These are phyloP conservation scores for Lumnitzera racemosa DNA, from an alignment of 345 rosid species.

Conservation along the genomic window DNA sequence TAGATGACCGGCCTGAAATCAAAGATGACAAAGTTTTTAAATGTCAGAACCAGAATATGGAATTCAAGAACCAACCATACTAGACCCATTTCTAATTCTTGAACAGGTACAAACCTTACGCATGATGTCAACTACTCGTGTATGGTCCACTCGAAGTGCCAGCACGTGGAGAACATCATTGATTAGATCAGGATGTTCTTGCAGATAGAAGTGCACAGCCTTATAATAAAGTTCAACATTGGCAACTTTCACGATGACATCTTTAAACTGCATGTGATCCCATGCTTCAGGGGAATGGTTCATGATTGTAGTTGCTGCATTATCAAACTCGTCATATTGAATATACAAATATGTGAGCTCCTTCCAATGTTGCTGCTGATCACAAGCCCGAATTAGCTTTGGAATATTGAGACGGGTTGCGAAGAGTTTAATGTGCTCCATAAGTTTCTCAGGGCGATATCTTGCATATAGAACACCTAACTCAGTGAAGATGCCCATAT, in stretches of 20 bases:
- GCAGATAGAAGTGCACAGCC: conserved; percentile 95
- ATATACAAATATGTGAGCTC: conserved; percentile 86
- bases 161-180: conserved; percentile 89
- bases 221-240: conserved; percentile 91
- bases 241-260: conserved; percentile 81
- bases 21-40: conserved; percentile 3
- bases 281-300: conserved; percentile 98
- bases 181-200: conserved; percentile 90
- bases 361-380: conserved; percentile 93
- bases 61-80: neutral
- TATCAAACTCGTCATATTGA: conserved; percentile 85
- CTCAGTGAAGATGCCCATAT: conserved; percentile 97
- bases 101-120: conserved; percentile 47
- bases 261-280: conserved; percentile 98
- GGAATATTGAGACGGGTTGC: conserved; percentile 95
- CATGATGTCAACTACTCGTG: conserved; percentile 93
- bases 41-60: conserved; percentile 6
- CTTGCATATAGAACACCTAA: conserved; percentile 97
- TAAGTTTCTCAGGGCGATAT: conserved; percentile 90
- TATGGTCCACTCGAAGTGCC: conserved; percentile 84
- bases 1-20: conserved; percentile 82
- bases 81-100: neutral
- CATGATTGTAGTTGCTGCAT: conserved; percentile 94
- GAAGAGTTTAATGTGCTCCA: conserved; percentile 91
- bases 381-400: conserved; percentile 94